Percentiles rank a stretch among this genome's conserved stretches.
phyloP scores from a whole-genome alignment of 306 rosid species.

The Sicyos edulis region DNA sequence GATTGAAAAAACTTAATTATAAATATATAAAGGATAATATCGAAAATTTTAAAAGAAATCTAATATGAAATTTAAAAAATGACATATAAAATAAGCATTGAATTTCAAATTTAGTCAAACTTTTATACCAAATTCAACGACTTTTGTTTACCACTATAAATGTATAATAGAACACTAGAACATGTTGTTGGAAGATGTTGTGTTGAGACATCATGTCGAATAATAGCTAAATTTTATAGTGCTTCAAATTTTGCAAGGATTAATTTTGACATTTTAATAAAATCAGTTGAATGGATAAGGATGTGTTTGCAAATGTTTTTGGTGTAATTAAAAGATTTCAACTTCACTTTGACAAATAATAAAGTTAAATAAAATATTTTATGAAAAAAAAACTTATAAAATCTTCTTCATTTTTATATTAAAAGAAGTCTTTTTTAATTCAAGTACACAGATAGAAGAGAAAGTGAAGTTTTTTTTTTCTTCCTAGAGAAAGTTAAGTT shows the following conservation, averaged over 20 bases:
- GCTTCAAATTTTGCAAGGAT: not conserved
- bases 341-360: no score
- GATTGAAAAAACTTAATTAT: no score
- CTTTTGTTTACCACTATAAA: not conserved
- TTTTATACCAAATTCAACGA: not conserved
- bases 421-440: no score
- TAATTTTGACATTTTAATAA: not conserved
- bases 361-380: no score
- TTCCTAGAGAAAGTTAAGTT: no score
- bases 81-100: not conserved
- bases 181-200: conserved; percentile 28
- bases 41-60: not conserved
- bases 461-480: no score
- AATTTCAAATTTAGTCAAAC: not conserved
- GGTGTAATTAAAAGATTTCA: no score
- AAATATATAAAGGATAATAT: not conserved
- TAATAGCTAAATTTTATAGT: no score
- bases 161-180: not conserved
- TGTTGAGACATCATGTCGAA: no score
- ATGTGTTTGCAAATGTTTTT: not conserved
- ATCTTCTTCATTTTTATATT: no score
- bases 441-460: no score
- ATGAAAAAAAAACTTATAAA: no score
- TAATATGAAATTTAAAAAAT: not conserved
- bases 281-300: not conserved